Evolutionary conservation across 257 asterid genomes (phyloP), one percentile per base, ranked within the genome.

Genomic region (Petunia secreta): DNA sequence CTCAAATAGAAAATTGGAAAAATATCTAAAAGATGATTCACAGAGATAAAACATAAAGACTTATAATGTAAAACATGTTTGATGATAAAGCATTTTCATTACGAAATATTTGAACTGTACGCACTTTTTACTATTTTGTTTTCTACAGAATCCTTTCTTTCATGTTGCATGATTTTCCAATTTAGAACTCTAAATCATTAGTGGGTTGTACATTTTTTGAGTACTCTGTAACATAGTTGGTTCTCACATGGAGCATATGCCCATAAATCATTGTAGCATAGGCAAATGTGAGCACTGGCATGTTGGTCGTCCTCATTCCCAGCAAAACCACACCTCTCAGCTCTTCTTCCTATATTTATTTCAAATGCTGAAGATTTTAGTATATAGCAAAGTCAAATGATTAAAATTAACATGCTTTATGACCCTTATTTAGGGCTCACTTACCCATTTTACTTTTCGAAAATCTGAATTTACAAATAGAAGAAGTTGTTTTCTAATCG

Each of bases 371-470:
- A 9, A 52, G 15, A 9, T 52, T 4, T 11, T 52, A 9, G 13
- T 25, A 25, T 25, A 52, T 52, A 52, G 14, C 57, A 52, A 52
- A 52, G 15, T 9, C 57, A 52, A 52, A 52, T 52, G 57, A 52
- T 52, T 10, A 52, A 50, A 50, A 7, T 8, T 9, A 50, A 8
- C 44, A 63, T 63, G 71, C 40, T 36, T 34, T 63, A 62, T 6
- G 41, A 65, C 73, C 84, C 75, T 58, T 38, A 80, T 55, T 80
- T 55, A 80, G 44, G 69, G 68, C 38, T 13, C 15, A 13, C 44
- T 50, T 53, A 41, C 25, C 80, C 54, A 63, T 77, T 64, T 68
- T 82, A 77, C 80, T 75, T 40, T 34, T 81, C 50, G 25, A 16
- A 80, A 59, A 63, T 52, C 64, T 15, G 1, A 0, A 2, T 36